Evolutionary conservation across 202 grass and related monocot genomes (phyloP).

Genomic region (Zizania palustris): DNA sequence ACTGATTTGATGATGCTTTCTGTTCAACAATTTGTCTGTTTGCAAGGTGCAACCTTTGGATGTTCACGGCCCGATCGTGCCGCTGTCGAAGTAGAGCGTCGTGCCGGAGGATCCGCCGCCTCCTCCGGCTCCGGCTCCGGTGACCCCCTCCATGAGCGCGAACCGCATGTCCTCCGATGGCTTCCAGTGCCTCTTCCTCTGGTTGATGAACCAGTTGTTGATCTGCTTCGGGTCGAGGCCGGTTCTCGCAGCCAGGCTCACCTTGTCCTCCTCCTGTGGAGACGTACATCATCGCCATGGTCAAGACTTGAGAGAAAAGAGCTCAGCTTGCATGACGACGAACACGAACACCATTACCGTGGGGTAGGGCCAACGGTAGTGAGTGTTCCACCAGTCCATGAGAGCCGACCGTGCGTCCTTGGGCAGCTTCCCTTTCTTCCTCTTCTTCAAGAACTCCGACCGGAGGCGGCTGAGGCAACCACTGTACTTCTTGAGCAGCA

Average conservation of each 20-base stretch:
- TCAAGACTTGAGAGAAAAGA: too few species aligned
- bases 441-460: conserved; percentile 90
- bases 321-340: too few species aligned
- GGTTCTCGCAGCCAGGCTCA: conserved; percentile 66
- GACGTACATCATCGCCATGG: too few species aligned
- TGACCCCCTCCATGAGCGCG: conserved; percentile 78
- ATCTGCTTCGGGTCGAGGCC: conserved; percentile 91
- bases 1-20: conserved; percentile 16
- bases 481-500: conserved; percentile 98
- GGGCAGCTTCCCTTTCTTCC: conserved; percentile 96
- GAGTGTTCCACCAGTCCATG: conserved; percentile 93
- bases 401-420: conserved; percentile 70
- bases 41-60: not conserved
- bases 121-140: conserved; percentile 33
- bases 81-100: conserved; percentile 82
- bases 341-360: conserved; percentile 48
- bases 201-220: conserved; percentile 98
- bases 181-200: conserved; percentile 95
- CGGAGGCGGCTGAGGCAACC: conserved; percentile 78
- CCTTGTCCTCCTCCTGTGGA: conserved; percentile 89
- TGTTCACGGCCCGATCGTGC: conserved; percentile 71
- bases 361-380: conserved; percentile 94
- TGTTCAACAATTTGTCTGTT: conserved; percentile 3
- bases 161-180: conserved; percentile 91
- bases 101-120: conserved; percentile 42